A percentile compares a stretch with the other conserved stretches of the same genome.
Conservation (phyloP, 495 filamentous ascomycete genomes). For the Hyaloscypha bicolor region DNA sequence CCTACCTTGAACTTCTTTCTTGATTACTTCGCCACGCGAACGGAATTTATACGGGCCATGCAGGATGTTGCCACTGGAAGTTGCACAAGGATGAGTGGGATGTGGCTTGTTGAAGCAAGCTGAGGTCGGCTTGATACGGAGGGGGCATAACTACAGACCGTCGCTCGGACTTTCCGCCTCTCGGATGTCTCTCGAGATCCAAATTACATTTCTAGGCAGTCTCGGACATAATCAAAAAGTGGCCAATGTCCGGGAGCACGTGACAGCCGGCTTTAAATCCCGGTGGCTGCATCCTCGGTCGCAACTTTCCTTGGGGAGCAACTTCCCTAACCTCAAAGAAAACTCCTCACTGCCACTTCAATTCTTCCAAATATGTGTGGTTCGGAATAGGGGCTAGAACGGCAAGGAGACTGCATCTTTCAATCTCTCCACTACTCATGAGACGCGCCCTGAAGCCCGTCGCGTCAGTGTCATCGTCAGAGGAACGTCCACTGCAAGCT, state of each 20-base stretch:
- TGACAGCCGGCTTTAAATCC: background rate
- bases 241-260: background rate
- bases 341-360: background rate
- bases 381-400: background rate
- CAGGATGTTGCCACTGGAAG: no score
- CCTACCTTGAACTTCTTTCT: no score
- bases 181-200: background rate
- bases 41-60: no score
- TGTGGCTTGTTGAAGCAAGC: no score
- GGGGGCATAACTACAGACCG: background rate
- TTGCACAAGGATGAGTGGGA: no score
- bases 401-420: background rate
- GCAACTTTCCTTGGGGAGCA: background rate
- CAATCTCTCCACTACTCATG: background rate
- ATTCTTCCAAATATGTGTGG: background rate
- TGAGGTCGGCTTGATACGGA: background rate
- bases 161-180: background rate
- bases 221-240: background rate
- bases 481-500: background rate
- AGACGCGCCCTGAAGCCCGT: background rate
- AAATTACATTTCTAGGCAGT: background rate
- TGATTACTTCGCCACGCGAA: no score
- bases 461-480: background rate
- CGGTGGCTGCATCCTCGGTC: background rate
- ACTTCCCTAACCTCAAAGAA: background rate